A percentile compares a stretch with the other conserved stretches of the same genome.
Conservation (phyloP, 345 rosid species). For the Cardamine occulta region DNA sequence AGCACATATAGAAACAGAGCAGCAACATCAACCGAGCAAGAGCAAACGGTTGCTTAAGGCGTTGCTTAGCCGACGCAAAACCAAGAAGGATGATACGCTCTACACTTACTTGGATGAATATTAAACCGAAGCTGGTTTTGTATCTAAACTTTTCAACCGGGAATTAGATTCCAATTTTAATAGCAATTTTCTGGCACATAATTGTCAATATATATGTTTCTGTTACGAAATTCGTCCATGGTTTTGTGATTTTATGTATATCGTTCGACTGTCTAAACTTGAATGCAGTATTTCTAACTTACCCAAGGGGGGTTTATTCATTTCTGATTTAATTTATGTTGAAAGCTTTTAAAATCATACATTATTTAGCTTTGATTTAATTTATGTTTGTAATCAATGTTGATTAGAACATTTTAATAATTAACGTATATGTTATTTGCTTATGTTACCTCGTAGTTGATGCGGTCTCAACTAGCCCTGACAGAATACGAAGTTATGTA, state of each 20-base stretch:
- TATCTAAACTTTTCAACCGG: slow-evolving; percentile 6
- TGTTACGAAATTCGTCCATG: not conserved
- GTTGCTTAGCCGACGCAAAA: slow-evolving; percentile 88
- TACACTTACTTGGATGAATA: slow-evolving; percentile 89
- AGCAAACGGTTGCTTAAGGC: slow-evolving; percentile 89
- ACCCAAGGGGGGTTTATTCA: too few relatives aligned
- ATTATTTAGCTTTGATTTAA: not conserved
- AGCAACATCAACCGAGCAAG: slow-evolving; percentile 70
- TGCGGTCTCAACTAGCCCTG: slow-evolving; percentile 21
- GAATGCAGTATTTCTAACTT: not conserved
- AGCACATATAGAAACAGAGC: slow-evolving; percentile 55
- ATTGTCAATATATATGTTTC: slow-evolving; percentile 24
- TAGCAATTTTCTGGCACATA: slow-evolving; percentile 19
- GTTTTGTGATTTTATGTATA: not conserved
- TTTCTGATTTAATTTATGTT: too few relatives aligned
- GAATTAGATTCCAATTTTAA: slow-evolving; percentile 3
- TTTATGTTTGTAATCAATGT: not conserved
- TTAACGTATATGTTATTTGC: not conserved
- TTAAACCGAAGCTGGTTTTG: slow-evolving; percentile 46
- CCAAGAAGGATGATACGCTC: slow-evolving; percentile 84
- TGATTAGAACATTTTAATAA: not conserved
- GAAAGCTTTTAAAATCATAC: not conserved
- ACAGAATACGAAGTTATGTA: not conserved
- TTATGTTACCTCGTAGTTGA: slow-evolving; percentile 14
- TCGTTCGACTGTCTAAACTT: not conserved